phyloP scores from a whole-genome alignment of 1,284 basidiomycete species.

The Coniferiporia weirii region DNA sequence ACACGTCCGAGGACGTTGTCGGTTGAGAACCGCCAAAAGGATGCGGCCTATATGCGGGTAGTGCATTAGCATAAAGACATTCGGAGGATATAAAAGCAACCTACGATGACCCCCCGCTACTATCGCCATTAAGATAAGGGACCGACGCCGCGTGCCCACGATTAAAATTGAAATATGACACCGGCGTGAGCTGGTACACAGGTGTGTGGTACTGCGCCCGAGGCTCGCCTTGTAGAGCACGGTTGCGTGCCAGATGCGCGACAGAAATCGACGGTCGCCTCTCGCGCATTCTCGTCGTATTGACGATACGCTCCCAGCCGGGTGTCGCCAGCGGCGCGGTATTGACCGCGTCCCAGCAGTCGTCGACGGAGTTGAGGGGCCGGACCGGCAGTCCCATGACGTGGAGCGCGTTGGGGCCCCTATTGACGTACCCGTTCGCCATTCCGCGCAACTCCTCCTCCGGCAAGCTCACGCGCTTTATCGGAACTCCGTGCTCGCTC shows the following conservation, averaged over 20 bases:
- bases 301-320: neutral
- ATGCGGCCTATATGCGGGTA: too few relatives aligned
- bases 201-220: neutral
- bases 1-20: too few relatives aligned
- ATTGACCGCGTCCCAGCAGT: conserved; percentile 10
- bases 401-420: neutral
- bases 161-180: neutral
- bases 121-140: too few relatives aligned
- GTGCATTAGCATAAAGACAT: too few relatives aligned
- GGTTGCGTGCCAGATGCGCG: neutral
- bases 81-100: too few relatives aligned
- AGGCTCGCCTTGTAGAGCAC: neutral
- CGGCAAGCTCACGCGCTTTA: conserved; percentile 3
- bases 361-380: conserved; percentile 2
- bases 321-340: neutral
- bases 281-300: neutral
- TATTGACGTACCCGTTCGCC: neutral
- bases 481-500: neutral
- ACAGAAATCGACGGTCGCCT: conserved; percentile 4
- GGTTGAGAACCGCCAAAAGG: too few relatives aligned
- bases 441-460: neutral
- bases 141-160: neutral
- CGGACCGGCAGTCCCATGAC: conserved; percentile 10
- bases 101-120: too few relatives aligned
- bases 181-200: neutral